These are phyloP conservation scores for Gracilaria domingensis DNA, from an alignment of 23 red algal species.

Conservation along the genomic window DNA sequence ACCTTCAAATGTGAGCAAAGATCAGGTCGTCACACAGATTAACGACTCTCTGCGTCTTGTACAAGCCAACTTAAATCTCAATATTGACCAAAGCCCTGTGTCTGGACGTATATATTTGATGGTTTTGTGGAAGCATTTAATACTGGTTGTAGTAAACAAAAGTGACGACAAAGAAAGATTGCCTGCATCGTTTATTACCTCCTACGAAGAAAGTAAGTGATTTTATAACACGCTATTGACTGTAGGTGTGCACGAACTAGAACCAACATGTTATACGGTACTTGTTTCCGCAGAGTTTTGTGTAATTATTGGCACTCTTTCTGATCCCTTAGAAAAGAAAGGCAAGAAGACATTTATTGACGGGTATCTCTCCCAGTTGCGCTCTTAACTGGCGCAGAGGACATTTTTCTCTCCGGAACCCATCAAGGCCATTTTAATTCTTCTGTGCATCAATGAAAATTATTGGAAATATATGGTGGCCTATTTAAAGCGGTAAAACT, in stretches of 20 bases:
- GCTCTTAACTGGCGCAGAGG: not conserved
- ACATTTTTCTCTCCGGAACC: not conserved
- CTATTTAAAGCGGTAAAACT: not conserved
- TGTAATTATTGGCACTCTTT: not conserved
- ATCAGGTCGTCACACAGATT: no score
- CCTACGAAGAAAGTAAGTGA: not conserved
- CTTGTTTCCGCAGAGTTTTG: not conserved
- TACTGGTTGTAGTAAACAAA: not conserved
- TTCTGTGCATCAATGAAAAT: not conserved
- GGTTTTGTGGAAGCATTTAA: not conserved
- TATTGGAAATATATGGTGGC: not conserved
- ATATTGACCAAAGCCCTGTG: no score
- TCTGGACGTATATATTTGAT: not conserved
- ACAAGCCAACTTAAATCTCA: no score
- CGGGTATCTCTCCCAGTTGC: not conserved
- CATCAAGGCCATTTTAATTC: not conserved
- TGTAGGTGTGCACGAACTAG: not conserved
- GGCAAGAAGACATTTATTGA: not conserved
- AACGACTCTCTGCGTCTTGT: no score
- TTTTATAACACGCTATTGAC: constrained; percentile 9
- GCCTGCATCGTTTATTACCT: not conserved
- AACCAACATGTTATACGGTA: not conserved
- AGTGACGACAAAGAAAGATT: not conserved
- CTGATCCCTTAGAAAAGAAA: not conserved
- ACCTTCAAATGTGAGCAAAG: no score